A percentile compares a stretch with the other conserved stretches of the same genome.
These are phyloP conservation scores for Russula olivacea DNA, from an alignment of 768 basidiomycete species.

Conservation along the genomic window DNA sequence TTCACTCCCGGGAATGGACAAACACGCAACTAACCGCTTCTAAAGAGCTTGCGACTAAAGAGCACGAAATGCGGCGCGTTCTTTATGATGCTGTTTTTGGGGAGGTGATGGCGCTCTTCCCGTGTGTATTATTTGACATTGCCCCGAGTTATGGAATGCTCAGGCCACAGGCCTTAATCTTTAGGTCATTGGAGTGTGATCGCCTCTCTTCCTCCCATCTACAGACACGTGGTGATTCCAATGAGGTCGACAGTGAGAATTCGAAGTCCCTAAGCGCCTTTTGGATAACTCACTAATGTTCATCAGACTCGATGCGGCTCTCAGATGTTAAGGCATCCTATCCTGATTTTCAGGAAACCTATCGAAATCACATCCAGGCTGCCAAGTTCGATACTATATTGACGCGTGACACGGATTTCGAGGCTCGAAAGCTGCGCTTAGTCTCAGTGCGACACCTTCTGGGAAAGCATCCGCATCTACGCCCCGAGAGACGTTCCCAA, in stretches of 20 bases:
- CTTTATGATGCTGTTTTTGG: constrained; percentile 1
- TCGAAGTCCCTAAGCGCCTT: neutral
- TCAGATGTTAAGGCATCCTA: neutral
- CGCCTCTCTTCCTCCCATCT: neutral
- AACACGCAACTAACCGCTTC: neutral
- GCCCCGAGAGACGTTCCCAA: neutral
- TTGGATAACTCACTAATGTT: neutral
- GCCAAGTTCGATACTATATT: neutral
- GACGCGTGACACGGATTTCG: neutral
- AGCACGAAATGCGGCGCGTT: neutral
- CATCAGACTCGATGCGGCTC: neutral
- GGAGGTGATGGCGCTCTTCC: constrained; percentile 3
- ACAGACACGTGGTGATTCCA: neutral
- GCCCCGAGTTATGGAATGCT: neutral
- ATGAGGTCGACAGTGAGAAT: neutral
- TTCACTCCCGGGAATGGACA: neutral
- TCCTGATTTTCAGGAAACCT: neutral
- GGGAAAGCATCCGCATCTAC: neutral
- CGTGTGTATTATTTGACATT: neutral
- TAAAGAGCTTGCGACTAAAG: neutral
- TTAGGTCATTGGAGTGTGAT: constrained; percentile 5
- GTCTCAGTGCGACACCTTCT: neutral
- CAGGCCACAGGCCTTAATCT: neutral
- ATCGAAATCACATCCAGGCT: neutral
- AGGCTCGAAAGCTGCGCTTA: neutral